Percentiles rank a stretch among this genome's conserved stretches.
Evolutionary conservation across 352 stramenopile genomes (phyloP).

Genomic region (Globisporangium alternatum): DNA sequence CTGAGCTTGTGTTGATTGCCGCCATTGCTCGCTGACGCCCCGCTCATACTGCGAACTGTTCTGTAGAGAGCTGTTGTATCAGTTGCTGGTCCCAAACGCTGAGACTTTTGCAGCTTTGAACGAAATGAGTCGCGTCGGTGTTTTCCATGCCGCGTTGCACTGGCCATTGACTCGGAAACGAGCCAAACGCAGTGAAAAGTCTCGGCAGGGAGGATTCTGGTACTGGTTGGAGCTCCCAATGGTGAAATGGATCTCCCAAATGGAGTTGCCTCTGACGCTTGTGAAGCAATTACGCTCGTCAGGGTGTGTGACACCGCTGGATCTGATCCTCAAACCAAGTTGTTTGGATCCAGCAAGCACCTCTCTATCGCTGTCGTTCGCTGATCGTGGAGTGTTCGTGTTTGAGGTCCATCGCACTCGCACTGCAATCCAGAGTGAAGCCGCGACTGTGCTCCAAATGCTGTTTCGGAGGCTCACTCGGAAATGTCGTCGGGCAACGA

Average conservation of each 20-base stretch:
- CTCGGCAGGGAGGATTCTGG: slow-evolving; percentile 29
- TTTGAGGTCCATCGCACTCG: slow-evolving; percentile 35
- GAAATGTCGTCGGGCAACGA: slow-evolving; percentile 1
- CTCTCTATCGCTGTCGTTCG: slow-evolving; percentile 24
- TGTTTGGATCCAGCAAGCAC: slow-evolving; percentile 23
- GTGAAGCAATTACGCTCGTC: slow-evolving; percentile 14
- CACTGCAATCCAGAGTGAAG: slow-evolving; percentile 27
- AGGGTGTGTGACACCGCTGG: slow-evolving; percentile 32
- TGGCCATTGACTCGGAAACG: slow-evolving; percentile 28
- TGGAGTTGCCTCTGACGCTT: slow-evolving; percentile 8
- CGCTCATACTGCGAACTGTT: background rate
- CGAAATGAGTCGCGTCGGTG: slow-evolving; percentile 22
- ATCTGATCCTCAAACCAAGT: slow-evolving; percentile 20
- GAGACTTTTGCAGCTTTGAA: slow-evolving; percentile 27
- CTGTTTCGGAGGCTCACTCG: slow-evolving; percentile 21
- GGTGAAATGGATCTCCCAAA: slow-evolving; percentile 26
- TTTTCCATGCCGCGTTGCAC: slow-evolving; percentile 26
- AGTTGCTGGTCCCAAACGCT: slow-evolving; percentile 26
- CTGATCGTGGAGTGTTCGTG: slow-evolving; percentile 37
- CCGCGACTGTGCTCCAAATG: slow-evolving; percentile 36
- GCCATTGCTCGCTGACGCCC: background rate
- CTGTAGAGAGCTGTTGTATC: slow-evolving; percentile 25
- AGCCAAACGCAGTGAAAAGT: slow-evolving; percentile 17
- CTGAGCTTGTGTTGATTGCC: background rate
- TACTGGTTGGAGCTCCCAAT: slow-evolving; percentile 41